Evolutionary conservation across 2,329 filamentous ascomycete genomes (phyloP), one percentile per base, ranked within the genome.

Genomic region (Pyricularia grisea): DNA sequence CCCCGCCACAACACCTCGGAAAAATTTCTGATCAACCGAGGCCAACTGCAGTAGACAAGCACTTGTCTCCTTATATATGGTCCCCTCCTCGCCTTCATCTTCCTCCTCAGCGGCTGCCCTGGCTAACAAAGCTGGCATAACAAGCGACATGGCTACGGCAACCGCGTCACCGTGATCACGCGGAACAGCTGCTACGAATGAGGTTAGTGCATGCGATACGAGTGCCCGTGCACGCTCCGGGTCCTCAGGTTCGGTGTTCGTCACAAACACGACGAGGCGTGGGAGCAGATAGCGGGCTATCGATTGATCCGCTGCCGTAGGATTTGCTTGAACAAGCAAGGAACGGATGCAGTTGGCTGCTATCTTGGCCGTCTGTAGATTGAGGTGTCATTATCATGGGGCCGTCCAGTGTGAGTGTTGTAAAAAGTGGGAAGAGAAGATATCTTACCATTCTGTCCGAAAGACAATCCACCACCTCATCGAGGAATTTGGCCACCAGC

Each of bases 331-430:
- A 3, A 97, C 81, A 33, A 98, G 84, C 9, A 98, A 85, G 9
- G 93, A 95, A 69, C 94, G 89, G 73, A 94, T 88, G 78, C 95
- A 99, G 75, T 93, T 93, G 71, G 93, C 91, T 1, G 95, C 93
- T 69, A 97, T 94, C 75, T 92, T 97, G 68, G 92, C 91, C 1
- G 92, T 94, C 87, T 90, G 68, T 14, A 33, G 66, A 50, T n/a
- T 63, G 64, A 28, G n/a, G n/a, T 55, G 27, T 2, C 11, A n/a
- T 27, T 50, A 67, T n/a, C 17, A 67, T 60, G 36, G 17, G 6
- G 23, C 11, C 14, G 3, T 5, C 2, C 6, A n/a, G 30, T 7
- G 11, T 30, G 23, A 10, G 17, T 25, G 9, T 12, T 27, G n/a
- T 7, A 50, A n/a, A 6, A 17, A 23, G 28, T 27, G 27, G n/a